Base-by-base conservation (phyloP, 352 stramenopile species). In the Stramenopiles sp. region DNA sequence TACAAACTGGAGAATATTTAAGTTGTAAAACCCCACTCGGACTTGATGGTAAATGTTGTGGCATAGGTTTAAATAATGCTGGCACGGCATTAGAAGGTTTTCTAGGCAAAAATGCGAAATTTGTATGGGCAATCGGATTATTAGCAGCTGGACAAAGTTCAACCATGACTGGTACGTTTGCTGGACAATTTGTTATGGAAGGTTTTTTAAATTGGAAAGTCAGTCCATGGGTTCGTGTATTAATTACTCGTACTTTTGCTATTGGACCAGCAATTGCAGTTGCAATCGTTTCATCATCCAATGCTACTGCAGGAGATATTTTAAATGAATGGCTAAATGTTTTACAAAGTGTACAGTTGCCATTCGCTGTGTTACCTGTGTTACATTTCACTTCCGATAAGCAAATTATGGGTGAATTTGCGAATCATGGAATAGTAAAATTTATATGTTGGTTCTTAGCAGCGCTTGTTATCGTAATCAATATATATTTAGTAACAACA, bases 171-270 rank as follows among this genome's bases (percentile, higher is more conserved):
- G 94, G 93, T 31, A 98, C 94, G 1, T 98, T 97, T 82, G 94
- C 94, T 0, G 94, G 94, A 7, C 94, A 98, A 83, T 97, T 97
- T 78, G 92, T 98, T 31, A 98, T 98, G 93, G 91, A 97, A 85
- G 93, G 93, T 0, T 98, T 98, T 79, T 83, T 97, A n/a, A 86
- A 96, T 73, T 84, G 97, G 31, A 87, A 89, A 33, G 79, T 98
- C 6, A 87, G 92, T 1, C 86, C 91, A 27, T 94, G 90, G 86
- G 85, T 90, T 76, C 86, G 93, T 33, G 89, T 93, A 1, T 88
- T 89, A 0, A 79, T 96, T 0, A 98, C 94, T 0, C 90, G 93
- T 23, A 88, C 92, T 63, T 89, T 98, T 1, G 94, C 93, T 0
- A 90, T 98, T 1, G 84, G 92, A 4, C 92, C 91, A 7, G 91